Percentiles rank a stretch among this genome's conserved stretches.
phyloP scores from a whole-genome alignment of 495 filamentous ascomycete genomes.

The Talaromyces wortmannii region DNA sequence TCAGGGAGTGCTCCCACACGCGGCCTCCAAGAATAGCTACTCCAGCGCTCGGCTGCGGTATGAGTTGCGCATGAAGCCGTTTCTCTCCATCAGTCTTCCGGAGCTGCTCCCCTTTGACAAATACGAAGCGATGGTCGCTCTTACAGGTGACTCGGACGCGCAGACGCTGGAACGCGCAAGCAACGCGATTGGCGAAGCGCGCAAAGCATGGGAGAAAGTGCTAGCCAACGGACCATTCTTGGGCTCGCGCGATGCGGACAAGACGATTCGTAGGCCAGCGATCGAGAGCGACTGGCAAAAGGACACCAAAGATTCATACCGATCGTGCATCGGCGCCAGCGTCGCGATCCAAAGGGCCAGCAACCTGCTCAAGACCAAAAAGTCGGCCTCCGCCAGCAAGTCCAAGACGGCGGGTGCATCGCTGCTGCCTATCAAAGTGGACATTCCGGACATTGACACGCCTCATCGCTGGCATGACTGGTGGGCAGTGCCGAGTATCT shows the following conservation, averaged over 20 bases:
- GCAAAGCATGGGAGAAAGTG: slow-evolving; percentile 58
- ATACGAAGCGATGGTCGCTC: slow-evolving; percentile 37
- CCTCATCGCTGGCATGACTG: slow-evolving; percentile 60
- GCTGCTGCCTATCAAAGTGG: slow-evolving; percentile 35
- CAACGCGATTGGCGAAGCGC: slow-evolving; percentile 50
- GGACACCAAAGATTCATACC: slow-evolving; percentile 51
- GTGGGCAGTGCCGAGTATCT: slow-evolving; percentile 71
- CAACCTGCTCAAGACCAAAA: slow-evolving; percentile 4
- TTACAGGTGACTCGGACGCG: slow-evolving; percentile 31
- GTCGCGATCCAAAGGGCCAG: slow-evolving; percentile 46
- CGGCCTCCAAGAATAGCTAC: slow-evolving; percentile 58
- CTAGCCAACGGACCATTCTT: slow-evolving; percentile 32
- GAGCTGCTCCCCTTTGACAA: slow-evolving; percentile 61
- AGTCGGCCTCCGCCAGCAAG: slow-evolving; percentile 7
- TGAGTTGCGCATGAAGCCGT: slow-evolving; percentile 87
- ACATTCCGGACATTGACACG: slow-evolving; percentile 44
- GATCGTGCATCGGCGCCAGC: slow-evolving; percentile 59
- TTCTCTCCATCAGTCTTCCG: slow-evolving; percentile 61
- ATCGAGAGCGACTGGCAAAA: slow-evolving; percentile 53
- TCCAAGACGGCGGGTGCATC: slow-evolving; percentile 1
- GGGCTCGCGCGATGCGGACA: slow-evolving; percentile 27
- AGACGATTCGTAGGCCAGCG: slow-evolving; percentile 31
- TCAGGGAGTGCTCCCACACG: slow-evolving; percentile 45
- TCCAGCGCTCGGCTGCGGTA: slow-evolving; percentile 65
- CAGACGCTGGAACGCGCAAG: slow-evolving; percentile 54